Evolutionary conservation across 2,329 filamentous ascomycete genomes (phyloP), one percentile per base, ranked within the genome.

Genomic region (Neofusicoccum ribis): DNA sequence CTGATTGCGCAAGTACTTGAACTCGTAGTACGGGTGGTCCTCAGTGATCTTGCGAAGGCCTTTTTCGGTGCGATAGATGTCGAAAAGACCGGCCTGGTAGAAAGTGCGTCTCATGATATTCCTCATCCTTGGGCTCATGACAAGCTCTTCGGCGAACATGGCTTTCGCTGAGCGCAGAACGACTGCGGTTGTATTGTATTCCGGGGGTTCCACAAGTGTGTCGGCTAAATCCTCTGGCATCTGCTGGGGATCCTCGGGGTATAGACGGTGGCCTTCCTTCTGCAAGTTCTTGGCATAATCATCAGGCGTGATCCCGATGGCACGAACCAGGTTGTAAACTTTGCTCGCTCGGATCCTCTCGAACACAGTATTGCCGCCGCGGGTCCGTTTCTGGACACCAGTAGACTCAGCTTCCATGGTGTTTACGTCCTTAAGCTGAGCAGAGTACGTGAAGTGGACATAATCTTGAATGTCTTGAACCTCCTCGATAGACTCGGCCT

Each of bases 381-480:
- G 90, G 5, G 95, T 92, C 36, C 93, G 90, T 67, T 89, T 88
- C 73, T 93, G 93, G 3, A 84, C 86, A 63, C 88, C 86, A 23
- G 56, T 90, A 9, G 84, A 79, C 63, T 87, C 87, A 2, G 82
- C 80, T 64, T 87, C 83, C 67, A 88, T 84, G 17, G 87, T 81
- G 14, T 89, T 86, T 54, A 96, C 79, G 68, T 98, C 93, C 74
- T 91, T 94, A 56, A 98, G 83, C 75, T 96, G 88, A 3, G 88
- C 83, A 4, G 91, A 88, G 72, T 98, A 98, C 73, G 93, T 91
- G 78, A 99, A 99, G 73, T 98, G 93, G 62, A 98, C 82, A 72
- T 98, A 98, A 73, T 99, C 95, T 74, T 98, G 94, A 23, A 99
- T 80, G 76, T 99, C 95, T 75, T 99, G 95, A 17, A 99, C 84